These are phyloP conservation scores for Eustoma russellianum DNA, from an alignment of 257 asterid species.

Conservation along the genomic window DNA sequence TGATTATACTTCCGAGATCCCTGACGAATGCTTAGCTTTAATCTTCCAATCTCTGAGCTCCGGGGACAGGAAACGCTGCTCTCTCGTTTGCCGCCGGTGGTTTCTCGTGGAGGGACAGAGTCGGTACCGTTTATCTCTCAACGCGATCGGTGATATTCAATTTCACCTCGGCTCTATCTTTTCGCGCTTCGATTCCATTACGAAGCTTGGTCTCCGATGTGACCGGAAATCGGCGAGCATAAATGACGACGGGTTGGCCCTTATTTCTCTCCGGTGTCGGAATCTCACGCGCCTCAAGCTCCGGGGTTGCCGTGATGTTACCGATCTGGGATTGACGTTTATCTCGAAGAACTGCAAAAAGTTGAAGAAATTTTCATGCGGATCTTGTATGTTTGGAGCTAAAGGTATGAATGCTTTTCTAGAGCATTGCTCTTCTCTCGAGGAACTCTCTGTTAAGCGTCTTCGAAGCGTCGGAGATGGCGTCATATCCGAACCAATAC, in stretches of 20 bases:
- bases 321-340: constrained; percentile 57
- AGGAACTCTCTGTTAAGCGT: constrained; percentile 69
- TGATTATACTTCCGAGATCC: constrained; percentile 50
- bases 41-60: constrained; percentile 66
- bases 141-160: constrained; percentile 35
- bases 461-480: constrained; percentile 59
- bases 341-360: constrained; percentile 49
- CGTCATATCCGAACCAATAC: constrained; percentile 44
- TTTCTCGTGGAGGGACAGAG: constrained; percentile 61
- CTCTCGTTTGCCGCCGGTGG: constrained; percentile 71
- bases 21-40: constrained; percentile 68
- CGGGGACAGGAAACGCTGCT: constrained; percentile 55
- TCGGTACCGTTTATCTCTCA: constrained; percentile 60
- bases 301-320: constrained; percentile 67
- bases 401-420: constrained; percentile 78
- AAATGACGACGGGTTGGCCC: constrained; percentile 42
- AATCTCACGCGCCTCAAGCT: constrained; percentile 65
- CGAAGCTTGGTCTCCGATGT: constrained; percentile 67
- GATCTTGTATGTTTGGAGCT: constrained; percentile 76
- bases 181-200: constrained; percentile 58
- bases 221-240: constrained; percentile 59
- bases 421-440: constrained; percentile 49
- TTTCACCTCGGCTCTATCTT: constrained; percentile 33
- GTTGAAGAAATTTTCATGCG: constrained; percentile 61
- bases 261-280: constrained; percentile 42